Percentiles rank a stretch among this genome's conserved stretches.
Conservation (phyloP, 441 rosid genomes). For the Euphorbia celastroides region DNA sequence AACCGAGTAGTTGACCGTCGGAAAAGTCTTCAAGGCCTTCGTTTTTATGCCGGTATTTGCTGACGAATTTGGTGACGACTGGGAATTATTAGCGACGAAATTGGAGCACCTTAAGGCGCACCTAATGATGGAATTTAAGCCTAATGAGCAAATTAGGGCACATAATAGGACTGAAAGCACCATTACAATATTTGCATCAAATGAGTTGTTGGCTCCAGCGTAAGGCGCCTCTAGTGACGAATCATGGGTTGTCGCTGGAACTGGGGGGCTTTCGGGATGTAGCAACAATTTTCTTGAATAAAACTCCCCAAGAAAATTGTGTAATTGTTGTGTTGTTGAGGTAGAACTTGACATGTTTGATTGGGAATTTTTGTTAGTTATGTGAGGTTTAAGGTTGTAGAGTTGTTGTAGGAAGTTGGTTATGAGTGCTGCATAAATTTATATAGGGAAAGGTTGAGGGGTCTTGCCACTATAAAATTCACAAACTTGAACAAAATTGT, state of each 20-base stretch:
- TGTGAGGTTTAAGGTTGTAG: conserved; percentile 14
- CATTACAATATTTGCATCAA: conserved; percentile 87
- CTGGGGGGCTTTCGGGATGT: conserved; percentile 35
- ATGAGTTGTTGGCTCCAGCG: conserved; percentile 27
- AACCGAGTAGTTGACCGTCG: conserved; percentile 47
- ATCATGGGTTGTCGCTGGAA: conserved; percentile 21
- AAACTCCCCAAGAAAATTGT: conserved; percentile 37
- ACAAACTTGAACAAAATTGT: too few species aligned
- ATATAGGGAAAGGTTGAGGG: conserved; percentile 33
- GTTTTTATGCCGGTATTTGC: conserved; percentile 56
- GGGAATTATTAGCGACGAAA: too few species aligned
- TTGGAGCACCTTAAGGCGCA: conserved; percentile 62
- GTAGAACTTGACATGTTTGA: conserved; percentile 42
- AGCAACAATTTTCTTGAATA: conserved; percentile 63
- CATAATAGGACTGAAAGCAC: conserved; percentile 70
- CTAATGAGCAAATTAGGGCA: conserved; percentile 62
- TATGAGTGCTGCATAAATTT: conserved; percentile 23
- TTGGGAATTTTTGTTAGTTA: too few species aligned
- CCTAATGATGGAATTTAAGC: conserved; percentile 57
- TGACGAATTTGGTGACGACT: conserved; percentile 44
- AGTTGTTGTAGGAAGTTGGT: conserved; percentile 20
- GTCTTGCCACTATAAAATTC: conserved; percentile 22
- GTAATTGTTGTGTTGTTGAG: conserved; percentile 32
- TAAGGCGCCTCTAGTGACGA: conserved; percentile 22
- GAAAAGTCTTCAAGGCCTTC: conserved; percentile 46